Evolutionary conservation across 1,284 basidiomycete genomes (phyloP).

Genomic region (Cryptococcus hybrid): DNA sequence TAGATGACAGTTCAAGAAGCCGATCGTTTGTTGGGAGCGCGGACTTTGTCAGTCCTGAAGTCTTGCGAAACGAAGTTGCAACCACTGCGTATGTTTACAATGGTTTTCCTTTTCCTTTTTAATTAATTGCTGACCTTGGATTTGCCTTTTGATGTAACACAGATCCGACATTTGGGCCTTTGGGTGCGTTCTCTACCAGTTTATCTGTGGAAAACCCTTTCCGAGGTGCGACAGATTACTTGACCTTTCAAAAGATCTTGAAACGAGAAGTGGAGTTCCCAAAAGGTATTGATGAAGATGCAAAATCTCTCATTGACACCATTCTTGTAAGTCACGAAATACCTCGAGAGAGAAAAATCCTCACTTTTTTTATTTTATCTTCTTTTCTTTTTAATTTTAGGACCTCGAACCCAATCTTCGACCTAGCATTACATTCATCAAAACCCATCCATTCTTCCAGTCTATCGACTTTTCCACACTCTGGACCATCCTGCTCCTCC

Average conservation of each 20-base stretch:
- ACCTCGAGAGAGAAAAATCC: too few species aligned
- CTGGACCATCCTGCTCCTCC: constrained; percentile 60
- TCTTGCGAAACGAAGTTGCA: constrained; percentile 67
- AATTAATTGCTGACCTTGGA: neutral
- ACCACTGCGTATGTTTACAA: constrained; percentile 43
- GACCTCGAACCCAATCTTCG: constrained; percentile 66
- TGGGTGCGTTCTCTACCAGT: constrained; percentile 57
- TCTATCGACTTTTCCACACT: constrained; percentile 67
- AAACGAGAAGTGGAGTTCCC: constrained; percentile 54
- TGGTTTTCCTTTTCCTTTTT: neutral
- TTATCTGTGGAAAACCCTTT: constrained; percentile 57
- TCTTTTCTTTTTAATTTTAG: constrained; percentile 8
- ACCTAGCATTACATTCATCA: constrained; percentile 60
- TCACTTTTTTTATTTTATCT: neutral
- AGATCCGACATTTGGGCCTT: constrained; percentile 59
- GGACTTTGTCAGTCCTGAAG: constrained; percentile 92
- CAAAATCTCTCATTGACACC: constrained; percentile 51
- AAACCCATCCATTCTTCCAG: constrained; percentile 72
- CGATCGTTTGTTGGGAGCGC: constrained; percentile 92
- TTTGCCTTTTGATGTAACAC: neutral
- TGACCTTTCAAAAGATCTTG: constrained; percentile 59
- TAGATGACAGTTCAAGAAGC: constrained; percentile 20
- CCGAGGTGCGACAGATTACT: constrained; percentile 57
- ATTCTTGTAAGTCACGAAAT: constrained; percentile 43
- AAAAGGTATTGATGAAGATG: constrained; percentile 51